Base-by-base conservation (phyloP, 148 eudicot genomes). In the Nyssa sinensis region DNA sequence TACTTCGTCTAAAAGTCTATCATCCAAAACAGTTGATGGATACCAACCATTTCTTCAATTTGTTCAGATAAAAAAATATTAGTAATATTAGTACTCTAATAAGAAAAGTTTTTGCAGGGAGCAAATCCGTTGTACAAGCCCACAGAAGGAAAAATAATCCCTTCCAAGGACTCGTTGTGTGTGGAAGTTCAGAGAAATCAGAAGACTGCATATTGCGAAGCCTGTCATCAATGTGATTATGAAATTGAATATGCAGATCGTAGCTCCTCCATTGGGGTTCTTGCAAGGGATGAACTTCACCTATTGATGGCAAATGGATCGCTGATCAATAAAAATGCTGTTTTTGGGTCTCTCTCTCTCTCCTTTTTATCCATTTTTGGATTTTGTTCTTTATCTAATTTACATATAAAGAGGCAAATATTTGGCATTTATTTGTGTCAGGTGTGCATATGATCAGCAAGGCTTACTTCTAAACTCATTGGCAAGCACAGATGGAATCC, bases 371-470 rank as follows among this genome's bases (percentile, higher is more conserved):
- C 41, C 27, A n/a, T 59, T 57, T 33, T 33, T 59, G 24, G 24
- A 57, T 53, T 60, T 34, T 34, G n/a, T 66, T 67, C 32, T 8
- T 30, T 73, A 62, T 69, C 37, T 44, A 44, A 1, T 44, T 55
- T 55, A 24, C 7, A n/a, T n/a, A 2, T n/a, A 2, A 55, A 19
- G 59, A 55, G 21, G 28, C 71, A 74, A 47, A 0, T 58, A n/a
- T 16, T 32, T 53, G 21, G 24, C 39, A 1, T 37, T 47, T 51
- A 14, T 60, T 29, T 69, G 39, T 77, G 49, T 39, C 73, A 88
- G 92, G 73, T 88, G 92, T 64, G 92, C 86, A 25, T 88, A 88
- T 77, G 90, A 88, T 66, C 92, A 88, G 75, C 92, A 83, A 84
- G 92, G 92, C 72, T 61, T 80, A 66, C 89, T 88, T 63, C 73